Conservation (phyloP, 768 basidiomycete genomes). For the Mycena belliarum region DNA sequence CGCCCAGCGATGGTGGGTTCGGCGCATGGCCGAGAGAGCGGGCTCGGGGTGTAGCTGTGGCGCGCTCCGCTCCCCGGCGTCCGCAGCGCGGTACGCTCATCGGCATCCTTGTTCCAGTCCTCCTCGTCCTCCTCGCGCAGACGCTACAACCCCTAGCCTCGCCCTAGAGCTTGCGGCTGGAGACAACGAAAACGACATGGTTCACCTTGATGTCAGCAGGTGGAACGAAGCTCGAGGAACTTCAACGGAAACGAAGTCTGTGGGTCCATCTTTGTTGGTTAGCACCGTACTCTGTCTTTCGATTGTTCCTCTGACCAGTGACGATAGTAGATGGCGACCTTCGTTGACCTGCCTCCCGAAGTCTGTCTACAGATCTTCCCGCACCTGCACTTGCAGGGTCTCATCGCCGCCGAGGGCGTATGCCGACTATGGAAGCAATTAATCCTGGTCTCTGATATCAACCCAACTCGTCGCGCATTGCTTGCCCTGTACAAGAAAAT, state of each 20-base stretch:
- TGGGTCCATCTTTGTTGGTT: too few species aligned
- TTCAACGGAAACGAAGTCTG: too few species aligned
- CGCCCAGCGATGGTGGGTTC: slow-evolving; percentile 8
- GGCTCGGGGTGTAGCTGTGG: neutral
- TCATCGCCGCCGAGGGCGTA: slow-evolving; percentile 25
- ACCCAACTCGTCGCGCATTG: slow-evolving; percentile 22
- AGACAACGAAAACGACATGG: too few species aligned
- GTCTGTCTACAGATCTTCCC: slow-evolving; percentile 15
- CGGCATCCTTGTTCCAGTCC: slow-evolving; percentile 40
- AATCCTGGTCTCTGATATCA: slow-evolving; percentile 17
- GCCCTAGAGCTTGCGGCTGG: too few species aligned
- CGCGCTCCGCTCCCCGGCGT: neutral
- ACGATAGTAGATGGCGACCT: slow-evolving; percentile 12
- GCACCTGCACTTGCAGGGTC: slow-evolving; percentile 21
- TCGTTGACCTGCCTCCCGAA: neutral
- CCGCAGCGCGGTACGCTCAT: slow-evolving; percentile 41
- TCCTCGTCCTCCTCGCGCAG: slow-evolving; percentile 2
- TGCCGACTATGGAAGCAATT: slow-evolving; percentile 20
- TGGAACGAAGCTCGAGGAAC: too few species aligned
- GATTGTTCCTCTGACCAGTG: neutral
- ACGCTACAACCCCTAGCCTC: neutral
- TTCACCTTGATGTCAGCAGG: too few species aligned
- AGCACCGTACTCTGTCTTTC: too few species aligned
- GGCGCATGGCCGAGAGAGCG: too few species aligned
- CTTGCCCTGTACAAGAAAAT: slow-evolving; percentile 22